These are phyloP conservation scores for Podaxis sp. DNA, from an alignment of 768 basidiomycete genomes.

Conservation along the genomic window DNA sequence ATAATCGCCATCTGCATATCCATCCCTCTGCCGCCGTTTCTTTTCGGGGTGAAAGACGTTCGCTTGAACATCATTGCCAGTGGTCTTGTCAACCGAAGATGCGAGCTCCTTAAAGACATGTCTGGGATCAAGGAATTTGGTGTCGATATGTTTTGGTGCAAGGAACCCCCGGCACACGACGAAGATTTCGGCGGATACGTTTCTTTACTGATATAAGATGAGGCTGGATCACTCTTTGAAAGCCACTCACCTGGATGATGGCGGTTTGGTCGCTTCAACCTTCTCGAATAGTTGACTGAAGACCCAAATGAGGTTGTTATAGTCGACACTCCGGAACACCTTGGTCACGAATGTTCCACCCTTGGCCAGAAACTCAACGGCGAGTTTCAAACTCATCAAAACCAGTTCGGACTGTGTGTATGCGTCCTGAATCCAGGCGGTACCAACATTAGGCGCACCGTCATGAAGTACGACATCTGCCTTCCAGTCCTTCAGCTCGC, in stretches of 20 bases:
- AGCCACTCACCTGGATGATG: constrained; percentile 78
- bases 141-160: constrained; percentile 94
- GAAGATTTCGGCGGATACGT: constrained; percentile 99
- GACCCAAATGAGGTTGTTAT: constrained; percentile 98
- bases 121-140: constrained; percentile 95
- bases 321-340: constrained; percentile 97
- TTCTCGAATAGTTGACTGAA: constrained; percentile 94
- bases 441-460: constrained; percentile 99
- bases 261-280: constrained; percentile 98
- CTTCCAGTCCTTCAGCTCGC: constrained; percentile 97
- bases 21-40: constrained; percentile 88
- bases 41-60: constrained; percentile 99
- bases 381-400: constrained; percentile 91
- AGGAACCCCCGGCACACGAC: constrained; percentile 96
- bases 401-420: constrained; percentile 97
- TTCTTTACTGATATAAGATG: constrained; percentile 47
- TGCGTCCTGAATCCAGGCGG: constrained; percentile 98
- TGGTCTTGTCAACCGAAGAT: constrained; percentile 47
- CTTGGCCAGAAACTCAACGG: constrained; percentile 90
- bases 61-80: constrained; percentile 69
- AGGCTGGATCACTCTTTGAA: neutral
- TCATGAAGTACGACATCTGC: constrained; percentile 98
- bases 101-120: constrained; percentile 96
- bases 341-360: constrained; percentile 97
- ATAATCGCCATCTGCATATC: constrained; percentile 94